phyloP scores from a whole-genome alignment of 345 rosid genomes.

The Brassica rapa region DNA sequence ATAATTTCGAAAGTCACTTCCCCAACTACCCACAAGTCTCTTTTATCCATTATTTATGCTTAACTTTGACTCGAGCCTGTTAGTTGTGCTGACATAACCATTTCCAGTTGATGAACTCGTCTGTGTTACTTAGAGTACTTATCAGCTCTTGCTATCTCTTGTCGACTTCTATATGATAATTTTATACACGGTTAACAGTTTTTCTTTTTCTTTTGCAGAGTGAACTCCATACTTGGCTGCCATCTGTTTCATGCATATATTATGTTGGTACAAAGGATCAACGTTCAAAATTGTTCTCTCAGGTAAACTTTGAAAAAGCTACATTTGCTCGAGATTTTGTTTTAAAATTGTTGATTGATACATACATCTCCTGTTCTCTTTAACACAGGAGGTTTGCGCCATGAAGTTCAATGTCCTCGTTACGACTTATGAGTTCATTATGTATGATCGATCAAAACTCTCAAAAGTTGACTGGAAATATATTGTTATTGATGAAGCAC shows the following conservation, averaged over 20 bases:
- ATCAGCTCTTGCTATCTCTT: slow-evolving; percentile 16
- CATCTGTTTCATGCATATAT: slow-evolving; percentile 91
- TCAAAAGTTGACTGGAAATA: slow-evolving; percentile 99
- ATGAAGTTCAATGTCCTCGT: slow-evolving; percentile 98
- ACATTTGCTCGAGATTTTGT: slow-evolving; percentile 10
- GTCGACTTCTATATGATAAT: slow-evolving; percentile 11
- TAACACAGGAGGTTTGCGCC: slow-evolving; percentile 84
- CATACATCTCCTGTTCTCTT: slow-evolving; percentile 27
- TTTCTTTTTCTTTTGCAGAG: slow-evolving; percentile 57
- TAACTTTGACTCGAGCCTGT: slow-evolving; percentile 8
- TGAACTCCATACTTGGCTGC: slow-evolving; percentile 95
- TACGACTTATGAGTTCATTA: slow-evolving; percentile 97
- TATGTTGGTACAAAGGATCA: slow-evolving; percentile 97
- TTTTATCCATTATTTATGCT: slow-evolving; percentile 7
- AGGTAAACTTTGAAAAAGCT: slow-evolving; percentile 52
- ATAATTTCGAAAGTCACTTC: not conserved
- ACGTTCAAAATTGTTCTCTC: slow-evolving; percentile 91
- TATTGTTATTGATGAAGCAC: slow-evolving; percentile 98
- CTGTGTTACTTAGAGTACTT: slow-evolving; percentile 10
- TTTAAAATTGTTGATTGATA: slow-evolving; percentile 30
- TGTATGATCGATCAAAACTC: slow-evolving; percentile 97
- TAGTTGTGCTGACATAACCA: slow-evolving; percentile 24
- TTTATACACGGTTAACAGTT: not conserved
- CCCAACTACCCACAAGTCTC: slow-evolving; percentile 3
- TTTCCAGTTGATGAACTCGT: slow-evolving; percentile 20